These are phyloP conservation scores for Emergomyces orientalis DNA, from an alignment of 2,329 filamentous ascomycete species.

Conservation along the genomic window DNA sequence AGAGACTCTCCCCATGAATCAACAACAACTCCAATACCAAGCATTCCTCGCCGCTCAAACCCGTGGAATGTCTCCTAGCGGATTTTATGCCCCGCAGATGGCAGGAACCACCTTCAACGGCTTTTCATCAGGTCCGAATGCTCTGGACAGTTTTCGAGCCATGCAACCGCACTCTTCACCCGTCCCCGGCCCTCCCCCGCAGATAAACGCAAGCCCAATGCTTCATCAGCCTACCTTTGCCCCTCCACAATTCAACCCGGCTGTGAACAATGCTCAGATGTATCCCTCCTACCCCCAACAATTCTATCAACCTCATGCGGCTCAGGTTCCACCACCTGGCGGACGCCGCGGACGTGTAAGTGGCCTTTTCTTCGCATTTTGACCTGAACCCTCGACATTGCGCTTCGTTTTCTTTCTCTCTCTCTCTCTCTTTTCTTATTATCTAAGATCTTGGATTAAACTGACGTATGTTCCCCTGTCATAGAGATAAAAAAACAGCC, in stretches of 20 bases:
- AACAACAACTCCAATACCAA: constrained; percentile 51
- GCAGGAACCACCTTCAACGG: constrained; percentile 34
- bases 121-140: constrained; percentile 32
- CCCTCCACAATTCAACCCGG: constrained; percentile 37
- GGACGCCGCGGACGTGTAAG: constrained; percentile 48
- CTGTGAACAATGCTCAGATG: constrained; percentile 36
- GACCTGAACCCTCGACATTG: not conserved
- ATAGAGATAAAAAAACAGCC: not conserved
- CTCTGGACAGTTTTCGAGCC: constrained; percentile 33
- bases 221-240: constrained; percentile 40
- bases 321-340: constrained; percentile 38
- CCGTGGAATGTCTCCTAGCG: constrained; percentile 35
- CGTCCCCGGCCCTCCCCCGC: constrained; percentile 27
- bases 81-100: constrained; percentile 40
- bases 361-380: constrained; percentile 11
- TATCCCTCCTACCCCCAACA: constrained; percentile 43
- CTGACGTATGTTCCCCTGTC: not conserved
- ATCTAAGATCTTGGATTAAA: not conserved
- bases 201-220: constrained; percentile 36
- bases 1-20: constrained; percentile 35
- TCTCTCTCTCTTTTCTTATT: not conserved
- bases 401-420: not conserved
- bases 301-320: constrained; percentile 34
- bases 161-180: constrained; percentile 33
- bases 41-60: constrained; percentile 42